Conservation (phyloP, 2,329 filamentous ascomycete species). For the Fusarium sp. region DNA sequence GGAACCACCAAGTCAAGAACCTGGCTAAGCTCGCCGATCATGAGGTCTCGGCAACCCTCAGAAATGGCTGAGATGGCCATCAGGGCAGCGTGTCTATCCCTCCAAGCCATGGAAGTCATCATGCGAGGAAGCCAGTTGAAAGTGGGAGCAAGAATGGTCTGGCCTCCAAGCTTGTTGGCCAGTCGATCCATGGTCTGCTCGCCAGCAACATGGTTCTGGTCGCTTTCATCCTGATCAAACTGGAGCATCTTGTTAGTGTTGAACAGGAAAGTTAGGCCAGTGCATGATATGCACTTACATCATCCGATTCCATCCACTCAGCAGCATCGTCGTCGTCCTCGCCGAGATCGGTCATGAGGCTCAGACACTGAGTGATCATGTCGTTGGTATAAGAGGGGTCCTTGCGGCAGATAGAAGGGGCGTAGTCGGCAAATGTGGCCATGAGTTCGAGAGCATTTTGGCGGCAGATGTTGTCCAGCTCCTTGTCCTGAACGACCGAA, state of each 20-base stretch:
- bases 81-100: constrained; percentile 93
- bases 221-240: constrained; percentile 95
- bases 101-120: constrained; percentile 96
- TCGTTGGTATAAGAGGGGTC: constrained; percentile 91
- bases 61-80: constrained; percentile 99
- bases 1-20: constrained; percentile 96
- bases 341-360: constrained; percentile 97
- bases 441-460: constrained; percentile 97
- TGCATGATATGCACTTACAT: constrained; percentile 67
- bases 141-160: constrained; percentile 89
- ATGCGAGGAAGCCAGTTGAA: constrained; percentile 98
- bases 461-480: constrained; percentile 87
- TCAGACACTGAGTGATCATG: constrained; percentile 98
- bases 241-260: constrained; percentile 46
- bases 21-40: constrained; percentile 94
- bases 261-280: neutral
- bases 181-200: constrained; percentile 99
- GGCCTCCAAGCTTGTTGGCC: constrained; percentile 96
- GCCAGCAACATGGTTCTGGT: constrained; percentile 95
- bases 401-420: constrained; percentile 94
- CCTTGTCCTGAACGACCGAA: constrained; percentile 95
- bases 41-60: constrained; percentile 94
- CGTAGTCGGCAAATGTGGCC: constrained; percentile 97
- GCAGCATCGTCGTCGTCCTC: constrained; percentile 93
- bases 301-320: constrained; percentile 93